Evolutionary conservation across 2,329 filamentous ascomycete genomes (phyloP), one percentile per base, ranked within the genome.

Genomic region (Erysiphe pulchra): DNA sequence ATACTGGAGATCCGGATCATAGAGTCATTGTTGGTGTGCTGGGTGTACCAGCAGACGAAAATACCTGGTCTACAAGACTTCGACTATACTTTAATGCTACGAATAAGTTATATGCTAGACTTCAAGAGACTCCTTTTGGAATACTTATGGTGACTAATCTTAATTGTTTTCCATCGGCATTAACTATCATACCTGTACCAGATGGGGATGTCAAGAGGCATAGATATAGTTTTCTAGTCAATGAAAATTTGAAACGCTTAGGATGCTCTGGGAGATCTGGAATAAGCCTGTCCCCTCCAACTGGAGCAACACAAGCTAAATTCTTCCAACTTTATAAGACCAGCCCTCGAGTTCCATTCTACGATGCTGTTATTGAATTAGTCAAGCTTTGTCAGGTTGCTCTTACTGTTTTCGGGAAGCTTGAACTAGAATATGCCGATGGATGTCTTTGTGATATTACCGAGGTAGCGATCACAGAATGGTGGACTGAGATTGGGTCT

Each of bases 121-220:
- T 77, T 32, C 84, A 82, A 58, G 77, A 92, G 45, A 94, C 87
- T 0, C 68, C 73, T 1, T 63, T 92, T 13, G 90, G 90, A 6
- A 79, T 80, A 49, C 63, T 95, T 49, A 92, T 94, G 80, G 78
- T 94, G 47, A 95, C 90, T 5, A 94, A 94, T 58, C 65, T 95
- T 30, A 87, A 81, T 61, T 80, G 77, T 50, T 94, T 98, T 51
- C 87, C 90, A 2, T 93, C 86, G 0, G 80, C 83, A 0, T 66
- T 95, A 49, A 93, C 84, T 0, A 83, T 94, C n/a, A 92, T 95
- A 47, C 69, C 79, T 0, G 77, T 95, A 0, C 86, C 86, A 0
- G 80, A 83, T 46, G 90, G 90, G 10, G 83, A 95, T 57, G 68
- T 92, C 31, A 74, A 71, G 51, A 79, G 75, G 54, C 77, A 93